Evolutionary conservation across 331 rosid genomes (phyloP).

Genomic region (Ulmus americana): DNA sequence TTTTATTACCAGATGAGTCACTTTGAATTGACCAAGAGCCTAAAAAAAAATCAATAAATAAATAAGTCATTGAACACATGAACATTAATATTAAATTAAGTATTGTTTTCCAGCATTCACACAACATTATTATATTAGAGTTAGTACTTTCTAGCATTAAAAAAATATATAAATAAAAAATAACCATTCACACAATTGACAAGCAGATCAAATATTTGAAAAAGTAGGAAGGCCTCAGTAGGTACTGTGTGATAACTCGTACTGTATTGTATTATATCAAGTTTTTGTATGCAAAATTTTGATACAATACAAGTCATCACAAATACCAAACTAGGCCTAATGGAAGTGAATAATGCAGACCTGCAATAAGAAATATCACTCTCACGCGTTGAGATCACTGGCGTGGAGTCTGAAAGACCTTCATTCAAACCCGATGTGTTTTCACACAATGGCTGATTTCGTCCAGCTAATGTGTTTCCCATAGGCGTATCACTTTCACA

Average conservation of each 20-base stretch:
- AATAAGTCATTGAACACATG: too few species aligned
- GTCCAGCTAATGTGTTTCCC: conserved; percentile 32
- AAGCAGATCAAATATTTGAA: not conserved
- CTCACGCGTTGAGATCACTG: conserved; percentile 42
- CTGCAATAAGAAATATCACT: conserved; percentile 56
- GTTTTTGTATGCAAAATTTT: too few species aligned
- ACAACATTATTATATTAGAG: too few species aligned
- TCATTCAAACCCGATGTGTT: conserved; percentile 26
- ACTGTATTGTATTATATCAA: too few species aligned
- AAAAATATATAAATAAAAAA: not conserved
- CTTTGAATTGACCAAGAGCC: too few species aligned
- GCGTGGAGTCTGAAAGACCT: conserved; percentile 49
- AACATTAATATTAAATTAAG: too few species aligned
- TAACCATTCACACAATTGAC: not conserved
- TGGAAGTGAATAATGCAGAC: conserved; percentile 30
- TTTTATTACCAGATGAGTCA: too few species aligned
- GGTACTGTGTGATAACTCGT: too few species aligned
- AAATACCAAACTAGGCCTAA: not conserved
- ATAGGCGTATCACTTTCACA: conserved; percentile 39
- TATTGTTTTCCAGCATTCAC: too few species aligned
- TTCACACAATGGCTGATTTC: conserved; percentile 32
- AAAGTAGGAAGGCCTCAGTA: not conserved
- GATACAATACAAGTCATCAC: too few species aligned
- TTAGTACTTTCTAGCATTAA: too few species aligned
- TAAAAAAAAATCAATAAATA: too few species aligned